Conservation (phyloP, 2,329 filamentous ascomycete species). For the Nemania bipapillata region DNA sequence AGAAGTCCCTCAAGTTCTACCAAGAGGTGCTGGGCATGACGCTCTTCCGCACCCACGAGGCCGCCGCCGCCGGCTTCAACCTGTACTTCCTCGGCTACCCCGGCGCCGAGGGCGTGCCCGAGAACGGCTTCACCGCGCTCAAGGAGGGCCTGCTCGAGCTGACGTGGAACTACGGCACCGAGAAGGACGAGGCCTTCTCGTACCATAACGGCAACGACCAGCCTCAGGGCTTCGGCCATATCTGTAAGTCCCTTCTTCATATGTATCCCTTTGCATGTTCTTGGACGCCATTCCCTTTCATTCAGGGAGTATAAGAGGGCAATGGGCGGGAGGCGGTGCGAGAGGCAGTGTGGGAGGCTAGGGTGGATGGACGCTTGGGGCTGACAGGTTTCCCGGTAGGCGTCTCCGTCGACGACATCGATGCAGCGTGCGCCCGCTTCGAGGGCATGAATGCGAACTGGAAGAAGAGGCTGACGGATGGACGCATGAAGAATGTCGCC, state of each 20-base stretch:
- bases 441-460: conserved; percentile 84
- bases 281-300: neutral
- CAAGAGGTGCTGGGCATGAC: conserved; percentile 90
- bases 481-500: conserved; percentile 91
- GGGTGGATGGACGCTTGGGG: neutral
- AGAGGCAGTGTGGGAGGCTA: neutral
- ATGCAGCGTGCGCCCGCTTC: conserved; percentile 85
- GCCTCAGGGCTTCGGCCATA: conserved; percentile 93
- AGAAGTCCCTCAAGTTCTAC: conserved; percentile 81
- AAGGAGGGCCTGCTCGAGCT: conserved; percentile 89
- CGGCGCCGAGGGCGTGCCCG: conserved; percentile 63
- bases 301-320: neutral
- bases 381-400: conserved; percentile 58
- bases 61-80: conserved; percentile 78
- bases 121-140: conserved; percentile 67
- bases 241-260: conserved; percentile 70
- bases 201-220: conserved; percentile 94
- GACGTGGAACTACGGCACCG: conserved; percentile 85
- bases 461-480: conserved; percentile 96
- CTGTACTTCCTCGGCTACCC: conserved; percentile 92
- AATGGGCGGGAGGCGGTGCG: too few species aligned
- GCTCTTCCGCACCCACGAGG: conserved; percentile 77
- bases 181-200: conserved; percentile 83
- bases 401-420: conserved; percentile 86
- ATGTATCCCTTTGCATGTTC: neutral